Percentiles rank a stretch among this genome's conserved stretches.
Conservation (phyloP, 768 basidiomycete species). For the Leccinellum albellum region DNA sequence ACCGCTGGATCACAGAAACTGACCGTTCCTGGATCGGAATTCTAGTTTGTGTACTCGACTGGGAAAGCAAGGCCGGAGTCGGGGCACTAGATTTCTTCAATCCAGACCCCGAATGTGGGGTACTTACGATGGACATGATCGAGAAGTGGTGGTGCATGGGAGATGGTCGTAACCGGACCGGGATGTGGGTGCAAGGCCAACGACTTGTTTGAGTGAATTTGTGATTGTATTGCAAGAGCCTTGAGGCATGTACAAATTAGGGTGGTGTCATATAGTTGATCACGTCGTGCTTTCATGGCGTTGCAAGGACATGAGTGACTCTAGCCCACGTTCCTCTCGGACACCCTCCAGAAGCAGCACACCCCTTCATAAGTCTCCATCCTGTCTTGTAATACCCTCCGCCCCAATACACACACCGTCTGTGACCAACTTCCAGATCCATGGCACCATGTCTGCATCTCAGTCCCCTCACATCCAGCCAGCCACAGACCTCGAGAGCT, state of each 20-base stretch:
- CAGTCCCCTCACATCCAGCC: slow-evolving; percentile 27
- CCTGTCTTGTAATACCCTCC: slow-evolving; percentile 52
- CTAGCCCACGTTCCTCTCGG: slow-evolving; percentile 22
- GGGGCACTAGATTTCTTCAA: slow-evolving; percentile 75
- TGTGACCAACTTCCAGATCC: slow-evolving; percentile 53
- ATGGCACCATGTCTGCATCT: slow-evolving; percentile 35
- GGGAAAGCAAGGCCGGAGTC: slow-evolving; percentile 38
- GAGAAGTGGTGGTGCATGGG: slow-evolving; percentile 94
- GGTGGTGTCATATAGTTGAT: background rate
- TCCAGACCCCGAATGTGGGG: slow-evolving; percentile 8
- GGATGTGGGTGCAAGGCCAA: slow-evolving; percentile 75
- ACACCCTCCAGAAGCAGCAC: slow-evolving; percentile 37
- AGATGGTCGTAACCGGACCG: slow-evolving; percentile 57
- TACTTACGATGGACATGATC: slow-evolving; percentile 48
- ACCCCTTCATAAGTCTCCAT: slow-evolving; percentile 40
- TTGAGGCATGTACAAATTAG: background rate
- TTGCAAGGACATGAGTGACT: slow-evolving; percentile 22
- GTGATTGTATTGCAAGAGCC: slow-evolving; percentile 10
- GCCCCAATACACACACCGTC: slow-evolving; percentile 52
- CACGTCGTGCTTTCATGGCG: slow-evolving; percentile 1
- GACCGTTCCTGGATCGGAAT: background rate
- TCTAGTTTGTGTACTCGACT: slow-evolving; percentile 48
- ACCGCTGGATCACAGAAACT: background rate
- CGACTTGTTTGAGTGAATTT: slow-evolving; percentile 14
- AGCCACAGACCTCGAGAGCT: slow-evolving; percentile 48